Base-by-base conservation (phyloP, 495 filamentous ascomycete species). In the Penicillium mononematosum region DNA sequence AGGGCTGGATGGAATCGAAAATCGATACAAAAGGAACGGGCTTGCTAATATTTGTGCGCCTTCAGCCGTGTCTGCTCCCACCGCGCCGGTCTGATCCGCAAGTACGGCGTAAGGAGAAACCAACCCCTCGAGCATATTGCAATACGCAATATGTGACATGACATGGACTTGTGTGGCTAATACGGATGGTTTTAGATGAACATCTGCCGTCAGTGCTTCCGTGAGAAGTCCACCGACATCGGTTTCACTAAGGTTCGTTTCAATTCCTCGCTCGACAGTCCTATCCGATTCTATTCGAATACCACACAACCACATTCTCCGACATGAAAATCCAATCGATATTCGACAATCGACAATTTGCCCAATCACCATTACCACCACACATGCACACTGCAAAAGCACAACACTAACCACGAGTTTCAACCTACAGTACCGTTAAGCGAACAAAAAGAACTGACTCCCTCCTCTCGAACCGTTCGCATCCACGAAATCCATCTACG, bases 131-230 rank as follows among this genome's bases (percentile, higher is more conserved):
- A 25, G 5, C 25, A 27, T 19, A 43, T 53, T 31, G 17, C 12
- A 2, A 16, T 4, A 7, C 10, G 22, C 29, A 59, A 39, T 41
- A 17, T 48, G 27, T 47, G 44, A 8, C 24, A 4, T n/a, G 17
- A 46, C 8, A 51, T 24, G 42, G 34, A 36, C 16, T 8, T 19
- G 2, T 47, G 38, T 38, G 53, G 59, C 69, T 72, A 65, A 72
- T 44, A 51, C n/a, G 58, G 59, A 43, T 54, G 7, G 16, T 39
- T 67, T 56, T 53, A 76, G 75, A 78, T 98, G 72, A 92, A 97
- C 81, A 93, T 98, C 85, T 97, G 93, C 88, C 89, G 92, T 85
- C 92, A 98, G 81, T 98, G 94, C 88, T 98, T 98, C 86, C 82
- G 94, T 72, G 94, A 98, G 86, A 97, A 98, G 86, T 81, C 86